Percentiles rank a stretch among this genome's conserved stretches.
These are phyloP conservation scores for Suillus ampliporus DNA, from an alignment of 768 basidiomycete species.

Conservation along the genomic window DNA sequence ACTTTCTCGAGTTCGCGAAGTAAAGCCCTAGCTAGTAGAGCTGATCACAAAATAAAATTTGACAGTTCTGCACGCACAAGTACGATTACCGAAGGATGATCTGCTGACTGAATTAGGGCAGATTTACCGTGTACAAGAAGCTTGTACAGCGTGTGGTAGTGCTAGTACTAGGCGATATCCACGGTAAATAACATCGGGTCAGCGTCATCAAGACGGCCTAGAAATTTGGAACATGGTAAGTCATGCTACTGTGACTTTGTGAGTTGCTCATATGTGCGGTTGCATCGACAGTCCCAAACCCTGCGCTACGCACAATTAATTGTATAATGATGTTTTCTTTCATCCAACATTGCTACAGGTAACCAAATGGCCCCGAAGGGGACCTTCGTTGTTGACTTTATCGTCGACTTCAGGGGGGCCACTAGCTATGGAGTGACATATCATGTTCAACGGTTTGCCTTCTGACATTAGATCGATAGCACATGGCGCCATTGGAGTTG, in stretches of 20 bases:
- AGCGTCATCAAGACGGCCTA: too few species aligned
- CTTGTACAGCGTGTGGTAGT: too few species aligned
- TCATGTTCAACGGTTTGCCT: constrained; percentile 8
- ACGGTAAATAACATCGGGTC: too few species aligned
- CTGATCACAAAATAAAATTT: too few species aligned
- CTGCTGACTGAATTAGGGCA: too few species aligned
- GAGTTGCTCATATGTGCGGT: constrained; percentile 25
- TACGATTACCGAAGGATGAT: too few species aligned
- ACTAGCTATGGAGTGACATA: constrained; percentile 60
- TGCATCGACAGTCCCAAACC: constrained; percentile 67
- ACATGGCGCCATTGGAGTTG: constrained; percentile 95
- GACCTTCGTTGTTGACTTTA: constrained; percentile 71
- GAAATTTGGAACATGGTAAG: too few species aligned
- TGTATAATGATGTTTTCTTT: not conserved
- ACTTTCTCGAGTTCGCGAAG: too few species aligned
- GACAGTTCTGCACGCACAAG: too few species aligned
- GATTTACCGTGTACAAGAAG: too few species aligned
- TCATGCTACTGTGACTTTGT: constrained; percentile 29
- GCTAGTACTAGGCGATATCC: too few species aligned
- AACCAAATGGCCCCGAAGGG: constrained; percentile 75
- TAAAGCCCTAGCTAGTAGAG: too few species aligned
- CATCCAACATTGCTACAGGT: constrained; percentile 47
- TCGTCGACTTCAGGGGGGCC: constrained; percentile 77
- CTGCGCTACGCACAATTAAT: constrained; percentile 45
- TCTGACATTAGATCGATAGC: constrained; percentile 40